phyloP scores from a whole-genome alignment of 768 basidiomycete genomes.

The Xerocomellus dryophilus region DNA sequence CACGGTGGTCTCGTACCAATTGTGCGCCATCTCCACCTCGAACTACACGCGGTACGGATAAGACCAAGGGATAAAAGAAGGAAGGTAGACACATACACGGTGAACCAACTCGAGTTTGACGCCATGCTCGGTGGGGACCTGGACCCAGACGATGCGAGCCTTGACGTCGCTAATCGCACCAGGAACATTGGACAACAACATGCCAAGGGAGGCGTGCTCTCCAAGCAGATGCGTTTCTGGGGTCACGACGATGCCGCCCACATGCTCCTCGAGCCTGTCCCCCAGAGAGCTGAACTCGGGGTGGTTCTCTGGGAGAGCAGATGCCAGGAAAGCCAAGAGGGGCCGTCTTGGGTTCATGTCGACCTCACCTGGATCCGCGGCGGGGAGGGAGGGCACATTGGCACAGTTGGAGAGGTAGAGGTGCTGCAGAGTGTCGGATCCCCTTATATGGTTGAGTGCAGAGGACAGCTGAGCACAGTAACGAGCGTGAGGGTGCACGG shows the following conservation, averaged over 20 bases:
- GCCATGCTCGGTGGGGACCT: conserved; percentile 64
- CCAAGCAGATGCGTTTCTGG: conserved; percentile 46
- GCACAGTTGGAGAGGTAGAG: conserved; percentile 58
- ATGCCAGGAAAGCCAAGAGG: conserved; percentile 74
- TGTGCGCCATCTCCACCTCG: conserved; percentile 90
- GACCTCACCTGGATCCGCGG: conserved; percentile 25
- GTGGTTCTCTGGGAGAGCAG: conserved; percentile 56
- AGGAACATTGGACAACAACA: conserved; percentile 45
- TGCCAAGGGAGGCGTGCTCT: conserved; percentile 37
- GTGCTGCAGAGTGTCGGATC: conserved; percentile 35
- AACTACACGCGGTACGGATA: conserved; percentile 44
- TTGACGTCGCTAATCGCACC: conserved; percentile 78
- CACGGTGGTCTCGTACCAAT: conserved; percentile 92
- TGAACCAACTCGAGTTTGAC: conserved; percentile 69
- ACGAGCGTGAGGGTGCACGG: conserved; percentile 47
- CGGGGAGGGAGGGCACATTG: conserved; percentile 28
- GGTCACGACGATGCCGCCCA: conserved; percentile 46
- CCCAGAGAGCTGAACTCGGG: conserved; percentile 44
- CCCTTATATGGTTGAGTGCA: conserved; percentile 22
- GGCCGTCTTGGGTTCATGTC: conserved; percentile 46
- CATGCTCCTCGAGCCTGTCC: conserved; percentile 47
- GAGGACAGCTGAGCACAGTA: conserved; percentile 46
- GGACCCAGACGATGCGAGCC: conserved; percentile 73
- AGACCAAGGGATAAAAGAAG: background rate
- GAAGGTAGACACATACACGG: conserved; percentile 11